Evolutionary conservation across 2,329 filamentous ascomycete species (phyloP).

Genomic region (Epichloe sylvatica): DNA sequence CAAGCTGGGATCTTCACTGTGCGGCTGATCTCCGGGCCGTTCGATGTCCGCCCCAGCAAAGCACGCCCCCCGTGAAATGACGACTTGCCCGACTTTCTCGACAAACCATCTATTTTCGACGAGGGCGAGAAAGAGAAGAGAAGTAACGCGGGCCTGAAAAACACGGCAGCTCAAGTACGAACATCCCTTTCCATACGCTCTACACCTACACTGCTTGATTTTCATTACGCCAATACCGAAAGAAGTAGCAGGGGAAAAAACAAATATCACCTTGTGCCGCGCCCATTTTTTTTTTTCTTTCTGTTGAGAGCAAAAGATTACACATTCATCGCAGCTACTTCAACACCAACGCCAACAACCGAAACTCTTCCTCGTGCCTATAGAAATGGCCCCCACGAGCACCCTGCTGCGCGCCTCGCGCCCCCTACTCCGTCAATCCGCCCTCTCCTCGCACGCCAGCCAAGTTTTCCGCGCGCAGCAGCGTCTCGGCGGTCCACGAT

Average conservation of each 20-base stretch:
- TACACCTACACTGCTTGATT: too few species aligned
- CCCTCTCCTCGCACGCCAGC: constrained; percentile 9
- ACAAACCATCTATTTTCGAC: too few species aligned
- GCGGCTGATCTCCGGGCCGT: constrained; percentile 5
- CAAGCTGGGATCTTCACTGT: background rate
- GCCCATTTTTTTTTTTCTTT: background rate
- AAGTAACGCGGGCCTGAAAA: too few species aligned
- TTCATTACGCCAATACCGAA: too few species aligned
- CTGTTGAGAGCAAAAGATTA: background rate
- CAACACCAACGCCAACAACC: background rate
- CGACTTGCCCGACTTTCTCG: background rate
- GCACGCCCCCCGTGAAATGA: background rate
- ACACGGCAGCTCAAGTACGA: background rate
- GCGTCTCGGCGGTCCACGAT: constrained; percentile 8
- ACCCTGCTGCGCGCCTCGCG: constrained; percentile 40
- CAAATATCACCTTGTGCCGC: too few species aligned
- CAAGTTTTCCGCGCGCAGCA: constrained; percentile 35
- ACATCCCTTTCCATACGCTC: background rate
- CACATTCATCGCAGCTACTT: background rate
- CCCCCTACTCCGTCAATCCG: constrained; percentile 39
- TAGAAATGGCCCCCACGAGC: constrained; percentile 30
- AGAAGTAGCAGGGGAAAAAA: background rate
- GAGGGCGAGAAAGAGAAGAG: too few species aligned
- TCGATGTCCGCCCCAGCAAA: too few species aligned
- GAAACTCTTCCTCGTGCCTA: background rate